phyloP scores from a whole-genome alignment of 1,284 basidiomycete species.

The Rhodofomes roseus region DNA sequence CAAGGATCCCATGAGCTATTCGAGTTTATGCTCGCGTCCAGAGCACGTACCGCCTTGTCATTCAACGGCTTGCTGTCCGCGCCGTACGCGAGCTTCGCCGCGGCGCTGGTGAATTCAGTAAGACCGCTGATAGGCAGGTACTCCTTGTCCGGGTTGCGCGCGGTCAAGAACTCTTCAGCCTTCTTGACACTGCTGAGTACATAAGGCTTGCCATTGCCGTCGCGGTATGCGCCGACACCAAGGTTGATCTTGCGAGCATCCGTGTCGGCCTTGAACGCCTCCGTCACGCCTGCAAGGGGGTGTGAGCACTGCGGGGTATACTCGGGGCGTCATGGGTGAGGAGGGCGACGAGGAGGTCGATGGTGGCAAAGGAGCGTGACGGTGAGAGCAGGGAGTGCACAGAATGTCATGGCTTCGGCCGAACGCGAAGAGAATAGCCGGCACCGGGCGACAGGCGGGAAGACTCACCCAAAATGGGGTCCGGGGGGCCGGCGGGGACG shows the following conservation, averaged over 20 bases:
- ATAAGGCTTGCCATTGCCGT: slow-evolving; percentile 94
- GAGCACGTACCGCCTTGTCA: slow-evolving; percentile 65
- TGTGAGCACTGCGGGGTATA: slow-evolving; percentile 2
- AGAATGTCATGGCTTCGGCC: background rate
- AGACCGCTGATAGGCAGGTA: slow-evolving; percentile 97
- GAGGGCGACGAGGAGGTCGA: background rate
- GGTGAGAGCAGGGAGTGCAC: background rate
- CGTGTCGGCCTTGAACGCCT: slow-evolving; percentile 94
- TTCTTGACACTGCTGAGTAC: slow-evolving; percentile 89
- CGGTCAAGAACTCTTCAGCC: slow-evolving; percentile 80
- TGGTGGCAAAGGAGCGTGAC: background rate
- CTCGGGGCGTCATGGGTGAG: background rate
- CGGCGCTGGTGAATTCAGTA: slow-evolving; percentile 84
- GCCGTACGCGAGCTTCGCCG: slow-evolving; percentile 92
- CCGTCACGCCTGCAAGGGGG: slow-evolving; percentile 64
- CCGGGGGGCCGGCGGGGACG: slow-evolving; percentile 87
- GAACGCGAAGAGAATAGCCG: background rate
- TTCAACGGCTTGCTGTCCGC: slow-evolving; percentile 73
- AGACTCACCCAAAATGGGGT: slow-evolving; percentile 84
- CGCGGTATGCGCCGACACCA: slow-evolving; percentile 93
- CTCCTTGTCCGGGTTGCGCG: slow-evolving; percentile 87
- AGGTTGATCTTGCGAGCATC: slow-evolving; percentile 94
- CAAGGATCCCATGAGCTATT: background rate
- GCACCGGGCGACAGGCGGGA: background rate
- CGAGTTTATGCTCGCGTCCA: background rate